Conservation (phyloP, 768 basidiomycete genomes). For the Russula earlei region DNA sequence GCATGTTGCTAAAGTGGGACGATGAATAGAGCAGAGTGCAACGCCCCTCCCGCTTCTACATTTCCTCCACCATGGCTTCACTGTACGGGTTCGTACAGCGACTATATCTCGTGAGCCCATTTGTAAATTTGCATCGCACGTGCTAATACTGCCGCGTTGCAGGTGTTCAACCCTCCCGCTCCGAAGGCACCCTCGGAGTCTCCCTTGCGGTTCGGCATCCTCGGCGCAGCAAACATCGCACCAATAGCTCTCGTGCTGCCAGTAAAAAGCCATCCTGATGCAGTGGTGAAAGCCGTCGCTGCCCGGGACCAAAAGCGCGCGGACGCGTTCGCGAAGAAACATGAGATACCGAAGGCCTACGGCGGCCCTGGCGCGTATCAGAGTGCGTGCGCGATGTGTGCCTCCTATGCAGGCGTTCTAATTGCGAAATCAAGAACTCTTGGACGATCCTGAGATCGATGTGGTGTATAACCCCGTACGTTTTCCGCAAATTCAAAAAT, state of each 20-base stretch:
- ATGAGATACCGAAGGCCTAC: conserved; percentile 43
- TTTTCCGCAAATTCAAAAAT: background rate
- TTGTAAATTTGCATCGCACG: no score
- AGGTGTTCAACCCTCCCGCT: conserved; percentile 3
- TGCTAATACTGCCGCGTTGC: background rate
- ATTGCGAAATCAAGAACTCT: conserved; percentile 28
- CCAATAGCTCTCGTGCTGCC: conserved; percentile 43
- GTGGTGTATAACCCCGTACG: conserved; percentile 48
- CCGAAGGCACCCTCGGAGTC: background rate
- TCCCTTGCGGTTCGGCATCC: conserved; percentile 32
- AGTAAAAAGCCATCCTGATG: conserved; percentile 45
- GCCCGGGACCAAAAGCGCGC: conserved; percentile 42
- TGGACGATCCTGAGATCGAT: conserved; percentile 46
- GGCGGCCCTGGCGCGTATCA: conserved; percentile 42
- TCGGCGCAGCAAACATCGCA: conserved; percentile 48
- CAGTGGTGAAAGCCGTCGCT: conserved; percentile 46
- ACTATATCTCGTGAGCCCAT: background rate
- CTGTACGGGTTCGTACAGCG: conserved; percentile 10
- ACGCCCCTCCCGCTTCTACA: no score
- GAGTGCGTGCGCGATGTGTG: conserved; percentile 26
- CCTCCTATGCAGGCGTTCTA: background rate
- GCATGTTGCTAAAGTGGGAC: no score
- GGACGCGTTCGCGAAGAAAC: conserved; percentile 42
- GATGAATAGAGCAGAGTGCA: no score
- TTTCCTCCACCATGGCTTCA: conserved; percentile 11